Percentiles rank a stretch among this genome's conserved stretches.
These are phyloP conservation scores for Calophaca sinica DNA, from an alignment of 306 rosid genomes.

Conservation along the genomic window DNA sequence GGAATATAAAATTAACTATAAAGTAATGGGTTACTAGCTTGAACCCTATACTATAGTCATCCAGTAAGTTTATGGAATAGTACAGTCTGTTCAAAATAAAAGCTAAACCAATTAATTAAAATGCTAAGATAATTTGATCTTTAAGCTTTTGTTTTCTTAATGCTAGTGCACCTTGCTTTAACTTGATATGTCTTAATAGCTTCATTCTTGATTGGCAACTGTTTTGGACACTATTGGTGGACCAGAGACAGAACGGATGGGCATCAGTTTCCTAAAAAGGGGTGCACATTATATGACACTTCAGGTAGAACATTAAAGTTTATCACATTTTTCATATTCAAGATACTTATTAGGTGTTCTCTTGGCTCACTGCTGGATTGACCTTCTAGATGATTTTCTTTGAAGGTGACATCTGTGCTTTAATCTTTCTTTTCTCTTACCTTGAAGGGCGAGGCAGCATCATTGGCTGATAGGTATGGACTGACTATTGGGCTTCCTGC, in stretches of 20 bases:
- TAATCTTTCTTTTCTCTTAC: slow-evolving; percentile 42
- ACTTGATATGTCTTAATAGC: slow-evolving; percentile 36
- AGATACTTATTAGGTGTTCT: slow-evolving; percentile 19
- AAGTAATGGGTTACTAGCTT: slow-evolving; percentile 10
- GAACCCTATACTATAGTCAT: slow-evolving; percentile 11
- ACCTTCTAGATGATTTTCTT: slow-evolving; percentile 27
- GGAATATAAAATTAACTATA: background rate
- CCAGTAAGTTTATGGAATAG: background rate
- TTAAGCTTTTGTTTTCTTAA: too few relatives aligned
- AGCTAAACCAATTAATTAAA: too few relatives aligned
- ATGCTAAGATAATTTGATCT: too few relatives aligned
- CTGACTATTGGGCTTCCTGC: slow-evolving; percentile 80
- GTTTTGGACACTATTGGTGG: slow-evolving; percentile 95
- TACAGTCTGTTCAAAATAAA: background rate
- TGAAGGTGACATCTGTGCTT: slow-evolving; percentile 24
- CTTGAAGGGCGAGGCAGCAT: slow-evolving; percentile 88
- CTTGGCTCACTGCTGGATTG: slow-evolving; percentile 19
- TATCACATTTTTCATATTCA: slow-evolving; percentile 34
- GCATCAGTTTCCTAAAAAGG: slow-evolving; percentile 76
- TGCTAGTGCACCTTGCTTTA: slow-evolving; percentile 14
- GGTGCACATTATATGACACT: slow-evolving; percentile 98
- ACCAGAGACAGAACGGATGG: slow-evolving; percentile 76
- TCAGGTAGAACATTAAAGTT: slow-evolving; percentile 69
- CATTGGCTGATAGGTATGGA: slow-evolving; percentile 79
- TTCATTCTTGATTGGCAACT: slow-evolving; percentile 56